Conservation (phyloP, 139 green algal genomes). For the Chlorella sp. region DNA sequence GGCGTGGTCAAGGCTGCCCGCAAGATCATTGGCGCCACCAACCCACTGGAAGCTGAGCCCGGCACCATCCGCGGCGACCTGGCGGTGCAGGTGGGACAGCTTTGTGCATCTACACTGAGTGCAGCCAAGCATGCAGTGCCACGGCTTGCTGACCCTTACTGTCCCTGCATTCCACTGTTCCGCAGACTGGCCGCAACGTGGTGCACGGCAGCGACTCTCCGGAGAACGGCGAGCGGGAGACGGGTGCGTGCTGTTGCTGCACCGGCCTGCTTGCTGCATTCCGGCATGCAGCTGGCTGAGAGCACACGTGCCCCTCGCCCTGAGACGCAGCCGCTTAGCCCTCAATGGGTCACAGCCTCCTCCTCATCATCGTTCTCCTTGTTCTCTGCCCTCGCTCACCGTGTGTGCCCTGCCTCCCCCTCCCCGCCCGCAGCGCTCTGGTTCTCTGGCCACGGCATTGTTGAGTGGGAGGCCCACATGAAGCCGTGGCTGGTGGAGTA, state of each 20-base stretch:
- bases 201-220: conserved; percentile 92
- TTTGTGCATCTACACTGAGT: background rate
- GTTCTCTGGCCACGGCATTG: conserved; percentile 78
- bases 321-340: too few relatives aligned
- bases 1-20: conserved; percentile 92
- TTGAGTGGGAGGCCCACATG: conserved; percentile 72
- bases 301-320: too few relatives aligned
- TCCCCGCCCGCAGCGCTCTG: conserved; percentile 73
- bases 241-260: conserved; percentile 55
- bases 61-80: conserved; percentile 94
- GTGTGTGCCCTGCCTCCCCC: background rate
- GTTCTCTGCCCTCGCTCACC: background rate
- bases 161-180: background rate
- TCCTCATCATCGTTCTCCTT: too few relatives aligned
- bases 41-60: conserved; percentile 91
- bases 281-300: too few relatives aligned
- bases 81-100: conserved; percentile 84
- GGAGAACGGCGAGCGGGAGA: conserved; percentile 95
- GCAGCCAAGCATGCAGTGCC: background rate
- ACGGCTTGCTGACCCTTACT: background rate
- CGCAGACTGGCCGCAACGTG: conserved; percentile 95
- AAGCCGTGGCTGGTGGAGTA: conserved; percentile 65
- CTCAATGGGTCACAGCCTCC: too few relatives aligned
- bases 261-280: too few relatives aligned
- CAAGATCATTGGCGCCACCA: conserved; percentile 85